A percentile compares a stretch with the other conserved stretches of the same genome.
phyloP scores from a whole-genome alignment of 176 grass and related monocot genomes.

The Coix lacrymajobi region DNA sequence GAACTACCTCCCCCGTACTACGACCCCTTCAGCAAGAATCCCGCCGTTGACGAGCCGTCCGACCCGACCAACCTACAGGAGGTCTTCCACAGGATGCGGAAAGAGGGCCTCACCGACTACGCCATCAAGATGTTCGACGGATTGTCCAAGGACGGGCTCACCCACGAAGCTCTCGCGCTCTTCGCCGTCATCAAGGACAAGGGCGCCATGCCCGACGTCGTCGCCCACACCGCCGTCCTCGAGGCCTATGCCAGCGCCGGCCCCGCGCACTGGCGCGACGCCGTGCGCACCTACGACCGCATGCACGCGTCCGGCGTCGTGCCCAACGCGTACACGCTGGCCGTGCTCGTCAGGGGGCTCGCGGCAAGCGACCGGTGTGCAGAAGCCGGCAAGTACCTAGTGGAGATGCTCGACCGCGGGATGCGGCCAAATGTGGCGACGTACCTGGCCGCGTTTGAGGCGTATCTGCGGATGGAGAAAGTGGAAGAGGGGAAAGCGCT shows the following conservation, averaged over 20 bases:
- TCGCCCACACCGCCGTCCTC: slow-evolving; percentile 79
- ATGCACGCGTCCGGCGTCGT: slow-evolving; percentile 65
- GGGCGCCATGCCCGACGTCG: slow-evolving; percentile 84
- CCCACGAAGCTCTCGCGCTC: slow-evolving; percentile 68
- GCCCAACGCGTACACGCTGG: slow-evolving; percentile 75
- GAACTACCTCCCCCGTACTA: slow-evolving; percentile 61
- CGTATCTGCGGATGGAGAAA: slow-evolving; percentile 48
- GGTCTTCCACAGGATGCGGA: slow-evolving; percentile 75
- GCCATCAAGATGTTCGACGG: slow-evolving; percentile 99
- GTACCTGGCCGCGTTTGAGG: slow-evolving; percentile 63
- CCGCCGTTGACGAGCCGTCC: slow-evolving; percentile 23
- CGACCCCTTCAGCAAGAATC: slow-evolving; percentile 82
- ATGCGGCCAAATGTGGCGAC: slow-evolving; percentile 73
- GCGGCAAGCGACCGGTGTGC: slow-evolving; percentile 30
- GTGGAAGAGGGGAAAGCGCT: slow-evolving; percentile 55
- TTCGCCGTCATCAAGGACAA: slow-evolving; percentile 76
- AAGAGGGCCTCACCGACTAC: slow-evolving; percentile 72
- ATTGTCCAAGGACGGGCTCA: slow-evolving; percentile 86
- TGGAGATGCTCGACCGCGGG: slow-evolving; percentile 65
- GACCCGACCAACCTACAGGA: slow-evolving; percentile 82
- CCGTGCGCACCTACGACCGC: slow-evolving; percentile 59
- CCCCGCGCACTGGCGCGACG: slow-evolving; percentile 48
- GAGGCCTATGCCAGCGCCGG: slow-evolving; percentile 76
- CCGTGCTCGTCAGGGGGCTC: slow-evolving; percentile 60
- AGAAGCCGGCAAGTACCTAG: slow-evolving; percentile 58